phyloP scores from a whole-genome alignment of 257 asterid species.

The Catharanthus roseus region DNA sequence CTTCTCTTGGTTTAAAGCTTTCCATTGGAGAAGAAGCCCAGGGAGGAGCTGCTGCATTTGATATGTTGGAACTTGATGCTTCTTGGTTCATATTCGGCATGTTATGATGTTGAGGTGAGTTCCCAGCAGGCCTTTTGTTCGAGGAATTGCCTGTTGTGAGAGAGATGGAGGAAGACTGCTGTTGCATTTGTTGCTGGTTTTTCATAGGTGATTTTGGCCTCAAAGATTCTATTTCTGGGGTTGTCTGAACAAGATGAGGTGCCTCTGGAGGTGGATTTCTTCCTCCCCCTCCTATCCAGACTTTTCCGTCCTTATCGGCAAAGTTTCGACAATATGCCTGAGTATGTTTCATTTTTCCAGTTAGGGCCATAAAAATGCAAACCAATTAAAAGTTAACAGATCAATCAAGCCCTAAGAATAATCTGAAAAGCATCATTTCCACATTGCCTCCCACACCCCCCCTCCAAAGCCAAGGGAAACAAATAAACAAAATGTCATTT shows the following conservation, averaged over 20 bases:
- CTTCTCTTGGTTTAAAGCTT: slow-evolving; percentile 48
- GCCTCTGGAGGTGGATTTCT: slow-evolving; percentile 98
- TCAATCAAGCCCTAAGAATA: background rate
- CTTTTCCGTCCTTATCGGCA: slow-evolving; percentile 84
- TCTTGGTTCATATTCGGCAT: slow-evolving; percentile 54
- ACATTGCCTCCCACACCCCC: background rate
- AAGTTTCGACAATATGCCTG: slow-evolving; percentile 69
- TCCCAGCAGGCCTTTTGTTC: slow-evolving; percentile 58
- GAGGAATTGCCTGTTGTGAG: slow-evolving; percentile 57
- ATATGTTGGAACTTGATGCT: slow-evolving; percentile 49
- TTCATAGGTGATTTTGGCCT: slow-evolving; percentile 99
- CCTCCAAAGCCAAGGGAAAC: background rate
- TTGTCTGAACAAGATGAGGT: slow-evolving; percentile 85
- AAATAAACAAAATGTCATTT: background rate
- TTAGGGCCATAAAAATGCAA: slow-evolving; percentile 12
- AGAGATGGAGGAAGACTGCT: slow-evolving; percentile 63
- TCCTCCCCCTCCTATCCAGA: slow-evolving; percentile 95
- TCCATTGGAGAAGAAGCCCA: slow-evolving; percentile 60
- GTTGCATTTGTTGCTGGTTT: slow-evolving; percentile 78
- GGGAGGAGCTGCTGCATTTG: slow-evolving; percentile 51
- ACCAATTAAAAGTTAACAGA: too few relatives aligned
- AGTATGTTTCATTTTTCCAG: slow-evolving; percentile 16
- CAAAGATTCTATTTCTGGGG: slow-evolving; percentile 85
- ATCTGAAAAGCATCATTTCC: background rate
- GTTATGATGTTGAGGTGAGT: slow-evolving; percentile 53